Percentiles rank a stretch among this genome's conserved stretches.
Evolutionary conservation across 345 rosid genomes (phyloP).

Genomic region (Citrus reticulata): DNA sequence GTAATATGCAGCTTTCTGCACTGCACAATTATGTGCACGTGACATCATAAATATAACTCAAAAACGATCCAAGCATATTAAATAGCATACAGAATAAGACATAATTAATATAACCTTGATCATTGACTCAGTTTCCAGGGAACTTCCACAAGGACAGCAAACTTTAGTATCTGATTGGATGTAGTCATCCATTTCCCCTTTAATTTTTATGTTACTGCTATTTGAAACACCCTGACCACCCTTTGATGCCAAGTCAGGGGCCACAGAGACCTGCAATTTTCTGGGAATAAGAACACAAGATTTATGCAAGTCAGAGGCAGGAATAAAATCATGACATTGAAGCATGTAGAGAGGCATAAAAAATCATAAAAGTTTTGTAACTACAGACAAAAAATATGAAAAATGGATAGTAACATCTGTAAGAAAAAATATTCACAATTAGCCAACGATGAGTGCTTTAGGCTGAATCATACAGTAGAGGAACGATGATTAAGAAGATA

Average conservation of each 20-base stretch:
- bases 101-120: constrained; percentile 47
- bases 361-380: neutral
- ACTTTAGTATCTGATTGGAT: constrained; percentile 55
- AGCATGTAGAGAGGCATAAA: neutral
- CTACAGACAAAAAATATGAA: neutral
- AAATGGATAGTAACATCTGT: neutral
- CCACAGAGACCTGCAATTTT: constrained; percentile 91
- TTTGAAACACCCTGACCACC: constrained; percentile 66
- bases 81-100: neutral
- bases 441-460: neutral
- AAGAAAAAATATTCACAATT: neutral
- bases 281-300: constrained; percentile 35
- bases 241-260: constrained; percentile 82
- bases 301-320: constrained; percentile 10
- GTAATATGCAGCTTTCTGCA: neutral
- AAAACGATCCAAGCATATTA: neutral
- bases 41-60: neutral
- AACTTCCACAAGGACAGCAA: constrained; percentile 91
- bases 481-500: neutral
- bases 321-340: constrained; percentile 4
- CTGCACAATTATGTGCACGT: neutral
- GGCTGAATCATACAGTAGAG: constrained; percentile 2
- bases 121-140: constrained; percentile 67
- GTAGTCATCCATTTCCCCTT: constrained; percentile 62
- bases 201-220: constrained; percentile 54